These are phyloP conservation scores for Teratosphaeria destructans DNA, from an alignment of 2,329 filamentous ascomycete genomes.

Conservation along the genomic window DNA sequence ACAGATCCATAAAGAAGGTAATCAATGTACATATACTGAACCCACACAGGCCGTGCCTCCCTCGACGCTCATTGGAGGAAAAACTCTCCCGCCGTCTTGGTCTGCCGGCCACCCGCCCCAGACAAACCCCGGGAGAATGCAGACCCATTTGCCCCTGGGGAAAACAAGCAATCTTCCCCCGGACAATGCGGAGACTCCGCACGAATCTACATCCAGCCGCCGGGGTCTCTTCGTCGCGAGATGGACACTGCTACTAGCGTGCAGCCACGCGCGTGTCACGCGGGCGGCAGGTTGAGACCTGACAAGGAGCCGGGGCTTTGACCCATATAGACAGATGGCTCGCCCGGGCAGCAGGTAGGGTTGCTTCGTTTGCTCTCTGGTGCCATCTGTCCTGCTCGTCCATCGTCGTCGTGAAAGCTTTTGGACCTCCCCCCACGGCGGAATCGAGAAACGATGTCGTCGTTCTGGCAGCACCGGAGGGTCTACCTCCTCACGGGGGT, in stretches of 20 bases:
- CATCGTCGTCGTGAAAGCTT: background rate
- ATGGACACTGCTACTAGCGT: background rate
- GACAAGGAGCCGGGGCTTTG: background rate
- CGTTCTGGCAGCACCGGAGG: conserved; percentile 32
- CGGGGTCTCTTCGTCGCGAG: background rate
- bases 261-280: background rate
- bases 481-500: conserved; percentile 35
- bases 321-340: background rate
- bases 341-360: background rate
- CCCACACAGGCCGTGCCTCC: too few relatives aligned
- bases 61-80: background rate
- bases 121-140: background rate
- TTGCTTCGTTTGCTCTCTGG: too few relatives aligned
- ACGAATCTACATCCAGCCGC: background rate
- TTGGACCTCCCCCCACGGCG: background rate
- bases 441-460: background rate
- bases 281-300: background rate
- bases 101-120: background rate
- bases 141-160: background rate
- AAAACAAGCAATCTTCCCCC: background rate
- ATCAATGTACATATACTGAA: too few relatives aligned
- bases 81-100: background rate
- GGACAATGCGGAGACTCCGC: background rate
- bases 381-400: background rate
- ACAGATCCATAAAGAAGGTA: too few relatives aligned